Evolutionary conservation across 148 eudicot species (phyloP).

Genomic region (Diospyros lotus): DNA sequence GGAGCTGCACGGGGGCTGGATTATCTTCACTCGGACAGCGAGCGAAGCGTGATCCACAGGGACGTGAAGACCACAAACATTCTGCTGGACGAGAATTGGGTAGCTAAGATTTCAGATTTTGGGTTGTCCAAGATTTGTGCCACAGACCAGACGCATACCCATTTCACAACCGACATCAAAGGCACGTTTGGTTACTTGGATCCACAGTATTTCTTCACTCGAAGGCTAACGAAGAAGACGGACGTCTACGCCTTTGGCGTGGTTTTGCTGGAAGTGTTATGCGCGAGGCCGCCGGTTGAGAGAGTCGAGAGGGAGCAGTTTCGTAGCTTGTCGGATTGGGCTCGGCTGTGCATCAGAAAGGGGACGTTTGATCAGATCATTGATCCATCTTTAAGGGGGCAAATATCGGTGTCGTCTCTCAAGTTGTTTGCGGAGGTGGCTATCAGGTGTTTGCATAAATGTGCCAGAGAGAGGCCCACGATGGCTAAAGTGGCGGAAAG

Average conservation of each 20-base stretch:
- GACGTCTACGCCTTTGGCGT: neutral
- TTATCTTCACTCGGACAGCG: conserved; percentile 18
- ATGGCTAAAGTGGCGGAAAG: neutral
- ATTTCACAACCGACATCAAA: neutral
- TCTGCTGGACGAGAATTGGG: conserved; percentile 20
- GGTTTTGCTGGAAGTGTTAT: neutral
- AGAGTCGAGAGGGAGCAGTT: neutral
- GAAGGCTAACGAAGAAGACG: neutral
- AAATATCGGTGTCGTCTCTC: neutral
- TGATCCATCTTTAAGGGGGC: neutral
- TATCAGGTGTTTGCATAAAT: neutral
- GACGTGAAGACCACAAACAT: conserved; percentile 27
- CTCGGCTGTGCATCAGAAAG: neutral
- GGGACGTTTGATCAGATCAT: neutral
- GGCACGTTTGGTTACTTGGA: neutral
- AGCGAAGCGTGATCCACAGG: conserved; percentile 14
- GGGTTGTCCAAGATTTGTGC: conserved; percentile 22
- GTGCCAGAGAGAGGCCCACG: neutral
- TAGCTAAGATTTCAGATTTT: conserved; percentile 26
- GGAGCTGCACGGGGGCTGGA: conserved; percentile 24
- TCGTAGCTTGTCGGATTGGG: neutral
- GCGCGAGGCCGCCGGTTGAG: neutral
- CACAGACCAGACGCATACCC: neutral
- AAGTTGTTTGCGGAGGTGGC: neutral
- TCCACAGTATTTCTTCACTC: neutral